phyloP scores from a whole-genome alignment of 2,329 filamentous ascomycete genomes.

The Thelonectria olida region DNA sequence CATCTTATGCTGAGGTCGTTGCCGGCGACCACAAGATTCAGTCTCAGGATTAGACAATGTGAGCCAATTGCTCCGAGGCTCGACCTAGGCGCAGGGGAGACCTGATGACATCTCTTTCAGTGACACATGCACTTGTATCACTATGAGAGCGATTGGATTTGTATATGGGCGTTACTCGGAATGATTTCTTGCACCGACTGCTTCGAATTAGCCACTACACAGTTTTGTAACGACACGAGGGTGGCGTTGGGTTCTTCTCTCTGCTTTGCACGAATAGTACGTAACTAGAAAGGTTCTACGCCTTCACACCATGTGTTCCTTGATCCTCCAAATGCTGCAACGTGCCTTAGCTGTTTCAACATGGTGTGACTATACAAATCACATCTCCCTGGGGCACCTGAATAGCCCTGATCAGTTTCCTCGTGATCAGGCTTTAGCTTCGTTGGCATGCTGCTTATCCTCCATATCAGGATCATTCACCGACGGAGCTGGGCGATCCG shows the following conservation, averaged over 20 bases:
- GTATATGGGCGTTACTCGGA: conserved; percentile 23
- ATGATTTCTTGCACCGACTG: conserved; percentile 8
- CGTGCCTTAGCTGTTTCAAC: background rate
- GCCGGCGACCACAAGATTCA: conserved; percentile 93
- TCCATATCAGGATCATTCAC: conserved; percentile 46
- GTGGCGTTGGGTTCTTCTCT: conserved; percentile 21
- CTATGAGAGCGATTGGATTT: conserved; percentile 12
- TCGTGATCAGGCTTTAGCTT: conserved; percentile 30
- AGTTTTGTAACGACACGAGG: conserved; percentile 13
- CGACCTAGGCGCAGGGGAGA: background rate
- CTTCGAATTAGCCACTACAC: conserved; percentile 5
- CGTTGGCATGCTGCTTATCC: conserved; percentile 40
- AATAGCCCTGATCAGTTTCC: background rate
- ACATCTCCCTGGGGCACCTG: background rate
- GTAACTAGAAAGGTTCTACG: background rate
- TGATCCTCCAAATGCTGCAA: background rate
- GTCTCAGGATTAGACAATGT: conserved; percentile 46
- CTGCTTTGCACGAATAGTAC: conserved; percentile 14
- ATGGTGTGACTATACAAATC: background rate
- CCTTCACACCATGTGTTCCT: background rate
- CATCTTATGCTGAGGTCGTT: conserved; percentile 90
- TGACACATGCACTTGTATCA: background rate
- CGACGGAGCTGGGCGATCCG: conserved; percentile 57
- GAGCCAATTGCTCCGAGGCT: too few species aligned
- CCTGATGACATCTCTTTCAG: background rate